These are phyloP conservation scores for Podospora sp. DNA, from an alignment of 495 filamentous ascomycete genomes.

Conservation along the genomic window DNA sequence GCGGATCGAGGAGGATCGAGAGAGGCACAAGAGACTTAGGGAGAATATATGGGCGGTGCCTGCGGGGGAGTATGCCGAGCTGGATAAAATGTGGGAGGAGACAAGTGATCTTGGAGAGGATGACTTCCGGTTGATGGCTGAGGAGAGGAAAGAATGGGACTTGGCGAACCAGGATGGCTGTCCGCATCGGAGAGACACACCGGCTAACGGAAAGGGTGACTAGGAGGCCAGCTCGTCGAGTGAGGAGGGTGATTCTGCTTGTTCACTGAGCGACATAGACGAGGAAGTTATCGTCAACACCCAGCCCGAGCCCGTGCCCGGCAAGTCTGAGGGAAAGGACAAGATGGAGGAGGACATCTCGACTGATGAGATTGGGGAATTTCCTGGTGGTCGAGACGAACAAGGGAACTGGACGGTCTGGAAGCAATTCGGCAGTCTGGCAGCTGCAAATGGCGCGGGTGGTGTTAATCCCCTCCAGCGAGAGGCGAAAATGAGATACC, in stretches of 20 bases:
- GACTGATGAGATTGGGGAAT: too few relatives aligned
- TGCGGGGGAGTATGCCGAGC: slow-evolving; percentile 67
- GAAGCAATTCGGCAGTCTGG: too few relatives aligned
- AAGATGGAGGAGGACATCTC: too few relatives aligned
- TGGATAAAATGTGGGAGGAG: slow-evolving; percentile 69
- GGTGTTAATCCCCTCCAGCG: neutral
- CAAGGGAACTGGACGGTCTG: neutral
- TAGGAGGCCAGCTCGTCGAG: neutral
- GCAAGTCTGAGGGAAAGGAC: too few relatives aligned
- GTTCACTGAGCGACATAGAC: too few relatives aligned
- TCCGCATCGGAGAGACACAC: slow-evolving; percentile 23
- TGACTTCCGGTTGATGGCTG: slow-evolving; percentile 69
- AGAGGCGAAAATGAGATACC: neutral
- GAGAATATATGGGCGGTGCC: slow-evolving; percentile 90
- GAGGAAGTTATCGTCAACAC: too few relatives aligned
- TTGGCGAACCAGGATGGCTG: slow-evolving; percentile 19
- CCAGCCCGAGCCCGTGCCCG: too few relatives aligned
- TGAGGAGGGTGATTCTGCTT: neutral
- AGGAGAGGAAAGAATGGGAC: slow-evolving; percentile 67
- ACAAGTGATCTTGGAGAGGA: slow-evolving; percentile 81
- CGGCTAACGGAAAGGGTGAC: slow-evolving; percentile 14
- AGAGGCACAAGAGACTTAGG: slow-evolving; percentile 85
- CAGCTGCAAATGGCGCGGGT: neutral
- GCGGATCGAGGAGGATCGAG: slow-evolving; percentile 93
- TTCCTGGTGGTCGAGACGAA: neutral